phyloP scores from a whole-genome alignment of 1,139 yeast genomes.

The Yueomyces sp. region DNA sequence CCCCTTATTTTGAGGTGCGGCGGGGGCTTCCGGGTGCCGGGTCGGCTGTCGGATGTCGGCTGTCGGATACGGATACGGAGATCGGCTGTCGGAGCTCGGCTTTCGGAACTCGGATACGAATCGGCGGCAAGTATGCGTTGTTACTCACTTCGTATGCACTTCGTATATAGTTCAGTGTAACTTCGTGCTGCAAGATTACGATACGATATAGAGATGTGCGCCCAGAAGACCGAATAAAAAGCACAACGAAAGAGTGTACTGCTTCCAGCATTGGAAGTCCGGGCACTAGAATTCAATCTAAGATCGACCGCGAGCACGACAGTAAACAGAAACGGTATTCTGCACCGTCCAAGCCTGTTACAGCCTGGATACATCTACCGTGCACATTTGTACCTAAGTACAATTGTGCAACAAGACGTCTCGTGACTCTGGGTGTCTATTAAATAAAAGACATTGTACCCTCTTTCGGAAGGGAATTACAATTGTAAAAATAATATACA shows the following conservation, averaged over 20 bases:
- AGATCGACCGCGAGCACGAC: conserved; percentile 92
- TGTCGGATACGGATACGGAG: too few relatives aligned
- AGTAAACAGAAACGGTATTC: conserved; percentile 6
- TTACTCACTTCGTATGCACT: too few relatives aligned
- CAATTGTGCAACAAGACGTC: conserved; percentile 1
- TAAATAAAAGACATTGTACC: conserved; percentile 55
- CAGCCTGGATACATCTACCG: too few relatives aligned
- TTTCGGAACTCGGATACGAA: too few relatives aligned
- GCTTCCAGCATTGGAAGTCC: conserved; percentile 4
- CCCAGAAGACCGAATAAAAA: conserved; percentile 4
- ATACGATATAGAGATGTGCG: not conserved
- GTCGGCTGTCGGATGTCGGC: too few relatives aligned
- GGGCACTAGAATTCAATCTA: conserved; percentile 33
- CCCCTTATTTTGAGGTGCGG: too few relatives aligned
- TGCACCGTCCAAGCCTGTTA: not conserved
- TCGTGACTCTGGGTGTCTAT: conserved; percentile 96
- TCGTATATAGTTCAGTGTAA: too few relatives aligned
- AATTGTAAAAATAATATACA: not conserved
- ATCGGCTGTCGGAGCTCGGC: too few relatives aligned
- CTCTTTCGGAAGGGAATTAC: conserved; percentile 9
- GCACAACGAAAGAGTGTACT: conserved; percentile 2
- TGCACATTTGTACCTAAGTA: too few relatives aligned
- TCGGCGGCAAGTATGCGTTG: too few relatives aligned
- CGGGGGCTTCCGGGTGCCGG: too few relatives aligned
- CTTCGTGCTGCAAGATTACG: too few relatives aligned